phyloP scores from a whole-genome alignment of 75 land plant genomes.

The Pinus albicaulis region DNA sequence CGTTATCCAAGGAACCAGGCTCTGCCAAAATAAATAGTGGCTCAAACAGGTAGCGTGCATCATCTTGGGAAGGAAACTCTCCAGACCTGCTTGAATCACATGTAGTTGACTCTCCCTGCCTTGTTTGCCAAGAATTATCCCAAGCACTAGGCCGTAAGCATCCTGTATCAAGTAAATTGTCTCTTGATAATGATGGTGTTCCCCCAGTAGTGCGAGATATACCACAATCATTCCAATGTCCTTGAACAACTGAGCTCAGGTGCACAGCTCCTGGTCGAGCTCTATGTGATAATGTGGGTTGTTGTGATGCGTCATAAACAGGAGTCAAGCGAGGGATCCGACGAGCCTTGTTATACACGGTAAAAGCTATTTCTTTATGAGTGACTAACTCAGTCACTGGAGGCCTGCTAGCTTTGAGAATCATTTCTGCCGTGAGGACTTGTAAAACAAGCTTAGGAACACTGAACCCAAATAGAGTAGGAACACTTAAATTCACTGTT shows the following conservation, averaged over 20 bases:
- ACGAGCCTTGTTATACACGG: constrained; percentile 89
- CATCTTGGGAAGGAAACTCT: constrained; percentile 45
- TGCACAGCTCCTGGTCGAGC: constrained; percentile 52
- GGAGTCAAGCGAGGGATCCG: constrained; percentile 50
- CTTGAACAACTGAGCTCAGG: constrained; percentile 43
- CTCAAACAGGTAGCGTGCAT: constrained; percentile 71
- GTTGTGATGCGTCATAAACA: constrained; percentile 24
- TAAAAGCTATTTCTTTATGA: constrained; percentile 90
- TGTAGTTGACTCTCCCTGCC: constrained; percentile 34
- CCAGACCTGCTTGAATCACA: constrained; percentile 41
- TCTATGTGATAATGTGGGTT: constrained; percentile 36
- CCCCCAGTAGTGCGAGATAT: constrained; percentile 45
- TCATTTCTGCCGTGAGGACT: constrained; percentile 76
- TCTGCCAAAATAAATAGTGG: constrained; percentile 94
- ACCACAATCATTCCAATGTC: constrained; percentile 86
- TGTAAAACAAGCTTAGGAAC: constrained; percentile 81
- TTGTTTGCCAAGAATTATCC: constrained; percentile 71
- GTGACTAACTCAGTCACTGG: constrained; percentile 42
- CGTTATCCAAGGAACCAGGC: constrained; percentile 62
- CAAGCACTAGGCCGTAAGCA: constrained; percentile 50
- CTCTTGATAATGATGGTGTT: constrained; percentile 31
- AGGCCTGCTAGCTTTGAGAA: constrained; percentile 68
- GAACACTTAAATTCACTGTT: constrained; percentile 36
- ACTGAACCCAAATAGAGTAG: constrained; percentile 67
- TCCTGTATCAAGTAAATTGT: constrained; percentile 46